Conservation (phyloP, 176 grass and related monocot genomes). For the Saccharum spontaneum region DNA sequence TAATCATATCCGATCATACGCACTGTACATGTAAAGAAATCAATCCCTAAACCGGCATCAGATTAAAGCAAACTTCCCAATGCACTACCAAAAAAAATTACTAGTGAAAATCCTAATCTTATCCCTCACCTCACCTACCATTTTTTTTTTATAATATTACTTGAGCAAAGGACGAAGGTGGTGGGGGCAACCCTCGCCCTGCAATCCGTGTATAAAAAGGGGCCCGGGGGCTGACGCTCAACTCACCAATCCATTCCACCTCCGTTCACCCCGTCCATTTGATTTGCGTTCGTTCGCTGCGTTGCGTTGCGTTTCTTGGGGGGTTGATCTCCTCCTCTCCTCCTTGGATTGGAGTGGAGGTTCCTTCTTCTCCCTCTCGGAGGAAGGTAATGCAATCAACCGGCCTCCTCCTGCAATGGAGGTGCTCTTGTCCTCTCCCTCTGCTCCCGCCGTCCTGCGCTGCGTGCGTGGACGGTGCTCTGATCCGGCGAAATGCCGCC, state of each 20-base stretch:
- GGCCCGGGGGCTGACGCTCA: neutral
- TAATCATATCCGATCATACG: neutral
- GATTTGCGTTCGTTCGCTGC: constrained; percentile 44
- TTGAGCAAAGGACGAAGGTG: neutral
- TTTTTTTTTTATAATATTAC: neutral
- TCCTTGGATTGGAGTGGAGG: neutral
- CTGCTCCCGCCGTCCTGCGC: neutral
- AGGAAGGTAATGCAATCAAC: constrained; percentile 25
- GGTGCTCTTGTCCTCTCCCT: neutral
- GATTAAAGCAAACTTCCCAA: neutral
- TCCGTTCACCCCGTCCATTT: constrained; percentile 51
- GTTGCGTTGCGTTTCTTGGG: constrained; percentile 15
- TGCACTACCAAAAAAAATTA: neutral
- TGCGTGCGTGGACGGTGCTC: neutral
- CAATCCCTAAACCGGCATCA: neutral
- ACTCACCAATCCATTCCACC: constrained; percentile 35
- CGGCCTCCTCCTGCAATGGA: constrained; percentile 3
- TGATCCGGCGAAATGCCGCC: neutral
- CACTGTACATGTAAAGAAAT: neutral
- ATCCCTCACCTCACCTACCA: constrained; percentile 9
- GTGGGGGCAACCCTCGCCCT: neutral
- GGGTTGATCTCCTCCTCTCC: neutral
- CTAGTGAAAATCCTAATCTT: neutral
- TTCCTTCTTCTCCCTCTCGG: neutral
- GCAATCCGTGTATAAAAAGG: constrained; percentile 47